A percentile compares a stretch with the other conserved stretches of the same genome.
phyloP scores from a whole-genome alignment of 345 rosid species.

The Salix arbutifolia region DNA sequence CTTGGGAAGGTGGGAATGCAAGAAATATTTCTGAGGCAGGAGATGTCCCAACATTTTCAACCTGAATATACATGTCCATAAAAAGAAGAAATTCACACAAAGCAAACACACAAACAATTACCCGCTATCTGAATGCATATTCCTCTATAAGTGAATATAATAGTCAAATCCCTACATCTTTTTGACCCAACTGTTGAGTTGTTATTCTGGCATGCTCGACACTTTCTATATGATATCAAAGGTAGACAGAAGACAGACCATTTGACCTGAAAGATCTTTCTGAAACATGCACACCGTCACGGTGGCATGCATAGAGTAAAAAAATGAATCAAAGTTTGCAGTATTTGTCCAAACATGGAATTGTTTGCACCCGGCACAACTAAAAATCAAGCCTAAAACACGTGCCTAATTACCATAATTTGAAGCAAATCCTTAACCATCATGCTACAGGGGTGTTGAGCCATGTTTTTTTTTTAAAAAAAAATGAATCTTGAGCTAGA shows the following conservation, averaged over 20 bases:
- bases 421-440: not conserved
- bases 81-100: not conserved
- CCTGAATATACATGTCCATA: constrained; percentile 37
- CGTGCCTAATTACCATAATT: not conserved
- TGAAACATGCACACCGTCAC: not conserved
- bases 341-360: not conserved
- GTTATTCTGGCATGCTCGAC: not conserved
- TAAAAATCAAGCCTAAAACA: no score
- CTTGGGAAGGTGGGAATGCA: constrained; percentile 75
- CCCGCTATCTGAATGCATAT: not conserved
- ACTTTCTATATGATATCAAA: not conserved
- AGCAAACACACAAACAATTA: not conserved
- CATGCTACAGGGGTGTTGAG: not conserved
- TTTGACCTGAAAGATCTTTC: not conserved
- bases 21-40: constrained; percentile 73
- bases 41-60: constrained; percentile 62
- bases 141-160: not conserved
- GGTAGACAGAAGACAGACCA: not conserved
- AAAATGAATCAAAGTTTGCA: not conserved
- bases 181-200: not conserved
- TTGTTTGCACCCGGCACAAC: not conserved
- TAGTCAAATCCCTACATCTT: not conserved
- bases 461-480: not conserved
- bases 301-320: not conserved
- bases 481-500: not conserved